Evolutionary conservation across 2,329 filamentous ascomycete genomes (phyloP), one percentile per base, ranked within the genome.

Genomic region (Hyphodiscus sp.): DNA sequence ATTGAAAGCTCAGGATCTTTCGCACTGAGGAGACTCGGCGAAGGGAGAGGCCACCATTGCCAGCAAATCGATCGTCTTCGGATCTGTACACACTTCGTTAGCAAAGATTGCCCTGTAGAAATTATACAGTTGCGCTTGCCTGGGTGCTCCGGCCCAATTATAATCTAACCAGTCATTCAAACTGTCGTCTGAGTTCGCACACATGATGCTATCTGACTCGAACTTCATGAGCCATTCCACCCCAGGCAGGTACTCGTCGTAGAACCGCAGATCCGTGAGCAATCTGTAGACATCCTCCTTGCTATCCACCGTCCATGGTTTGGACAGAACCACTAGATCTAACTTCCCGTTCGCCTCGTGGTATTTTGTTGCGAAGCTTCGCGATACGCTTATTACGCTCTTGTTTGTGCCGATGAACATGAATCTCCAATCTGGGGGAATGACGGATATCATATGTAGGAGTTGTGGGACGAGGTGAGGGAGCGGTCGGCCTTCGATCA

Each of bases 181-280:
- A 41, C 52, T 50, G 74, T 75, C 68, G 77, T 26, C 55, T 76
- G 42, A 53, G 63, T 80, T 81, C 57, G 78, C 76, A 63, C 79
- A 81, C 43, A 81, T 66, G 55, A 81, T 78, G 58, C 73, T 76
- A 67, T 82, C 79, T 8, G 76, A 77, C 65, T 81, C 77, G 67
- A 80, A 81, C 20, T 80, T 65, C 20, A 82, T 70, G 30, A 82
- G 66, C 73, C 74, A 78, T 66, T 81, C 78, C 13, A 76, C 76
- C 0, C 76, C 73, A 47, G 69, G 67, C 26, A 80, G 65, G 7
- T 75, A 70, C 2, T 59, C 63, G 60, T 80, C 74, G 65, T 80
- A 82, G 2, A 81, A 68, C 72, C 76, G 77, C 1, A 73, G 63
- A 16, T 66, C 76, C 3, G 79, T 81, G 43, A 82, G 67, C 56